A percentile compares a stretch with the other conserved stretches of the same genome.
Conservation (phyloP, 805 yeast genomes). For the Clavispora phyllophila region DNA sequence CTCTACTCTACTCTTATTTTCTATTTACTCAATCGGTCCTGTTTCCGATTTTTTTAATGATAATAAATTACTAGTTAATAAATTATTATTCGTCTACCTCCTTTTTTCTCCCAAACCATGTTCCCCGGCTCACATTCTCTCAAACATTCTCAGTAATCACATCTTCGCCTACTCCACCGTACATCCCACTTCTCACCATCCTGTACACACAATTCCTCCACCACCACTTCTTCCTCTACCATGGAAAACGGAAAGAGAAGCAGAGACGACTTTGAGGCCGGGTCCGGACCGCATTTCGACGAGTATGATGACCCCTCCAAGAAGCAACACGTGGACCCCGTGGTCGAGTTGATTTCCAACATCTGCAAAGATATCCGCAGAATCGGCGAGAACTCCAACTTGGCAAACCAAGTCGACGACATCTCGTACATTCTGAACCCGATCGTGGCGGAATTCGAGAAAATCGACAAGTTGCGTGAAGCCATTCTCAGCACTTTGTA, state of each 20-base stretch:
- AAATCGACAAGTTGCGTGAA: slow-evolving; percentile 53
- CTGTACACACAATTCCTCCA: neutral
- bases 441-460: slow-evolving; percentile 59
- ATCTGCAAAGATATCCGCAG: slow-evolving; percentile 42
- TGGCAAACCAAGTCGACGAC: slow-evolving; percentile 38
- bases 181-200: too few relatives aligned
- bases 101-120: too few relatives aligned
- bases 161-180: too few relatives aligned
- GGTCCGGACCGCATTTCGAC: slow-evolving; percentile 6
- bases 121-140: neutral
- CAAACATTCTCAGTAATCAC: neutral
- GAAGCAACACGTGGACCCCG: slow-evolving; percentile 37
- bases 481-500: slow-evolving; percentile 59
- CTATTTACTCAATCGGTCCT: too few relatives aligned
- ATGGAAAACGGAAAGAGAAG: slow-evolving; percentile 16
- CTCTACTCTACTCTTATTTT: too few relatives aligned
- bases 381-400: slow-evolving; percentile 39
- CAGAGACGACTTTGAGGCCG: slow-evolving; percentile 20
- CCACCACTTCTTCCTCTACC: neutral
- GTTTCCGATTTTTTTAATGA: too few relatives aligned
- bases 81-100: too few relatives aligned
- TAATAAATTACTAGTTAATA: too few relatives aligned
- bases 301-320: slow-evolving; percentile 21
- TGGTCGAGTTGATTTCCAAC: slow-evolving; percentile 35
- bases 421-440: slow-evolving; percentile 65